Evolutionary conservation across 2,329 filamentous ascomycete genomes (phyloP), one percentile per base, ranked within the genome.

Genomic region (Thelonectria rubi): DNA sequence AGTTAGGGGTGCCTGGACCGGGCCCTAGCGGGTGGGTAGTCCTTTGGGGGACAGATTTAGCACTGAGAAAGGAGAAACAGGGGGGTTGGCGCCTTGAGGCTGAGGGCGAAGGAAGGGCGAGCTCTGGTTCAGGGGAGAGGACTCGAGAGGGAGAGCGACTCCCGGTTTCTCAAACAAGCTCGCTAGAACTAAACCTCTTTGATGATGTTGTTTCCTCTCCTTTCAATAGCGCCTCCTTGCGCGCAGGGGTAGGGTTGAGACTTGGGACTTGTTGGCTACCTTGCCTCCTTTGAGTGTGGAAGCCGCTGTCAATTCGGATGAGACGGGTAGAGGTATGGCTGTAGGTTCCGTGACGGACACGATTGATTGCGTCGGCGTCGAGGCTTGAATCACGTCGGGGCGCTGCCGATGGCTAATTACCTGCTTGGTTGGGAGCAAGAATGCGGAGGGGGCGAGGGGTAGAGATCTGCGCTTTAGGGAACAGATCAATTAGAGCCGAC

Each of bases 1-100:
- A 70, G 63, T 71, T 71, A 71, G 69, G 69, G 69, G 69, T 69
- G 69, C 63, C 53, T 65, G 48, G 59, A 58, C 67, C 65, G 64
- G 67, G 64, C 56, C 50, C 62, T 55, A 50, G 50, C 39, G 39
- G 39, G 39, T 48, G 55, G 55, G 59, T 61, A 66, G 67, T 54
- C 55, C 46, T 62, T 45, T 46, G 60, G 62, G 61, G 42, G 42
- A 46, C 42, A 24, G 42, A 46, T 46, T 46, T 24, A 46, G 42
- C 42, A 24, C 42, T 46, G 17, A 46, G 42, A 46, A 15, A 46
- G 20, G 42, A 46, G 42, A 46, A 17, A 20, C 42, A 46, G 17
- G 42, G 24, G 39, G 42, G 21, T 46, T 3, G 6, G 11, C 14
- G n/a, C 3, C 5, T n/a, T 18, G 39, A 18, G 9, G 39, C 9